phyloP scores from a whole-genome alignment of 768 basidiomycete species.

The Termitomyces sp. region DNA sequence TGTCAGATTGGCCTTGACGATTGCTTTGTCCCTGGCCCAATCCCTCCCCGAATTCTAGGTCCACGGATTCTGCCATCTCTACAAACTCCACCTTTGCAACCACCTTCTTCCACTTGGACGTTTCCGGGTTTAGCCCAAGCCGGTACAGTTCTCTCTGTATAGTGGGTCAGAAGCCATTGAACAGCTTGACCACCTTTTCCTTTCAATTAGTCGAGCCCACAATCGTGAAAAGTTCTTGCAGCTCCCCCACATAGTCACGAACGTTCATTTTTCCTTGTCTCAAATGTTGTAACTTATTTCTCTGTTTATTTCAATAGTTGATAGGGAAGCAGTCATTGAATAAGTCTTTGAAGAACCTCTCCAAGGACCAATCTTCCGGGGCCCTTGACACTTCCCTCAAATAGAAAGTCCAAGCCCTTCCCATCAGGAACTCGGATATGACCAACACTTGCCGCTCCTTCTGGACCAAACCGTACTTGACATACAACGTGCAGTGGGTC shows the following conservation, averaged over 20 bases:
- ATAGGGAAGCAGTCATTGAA: background rate
- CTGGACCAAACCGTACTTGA: slow-evolving; percentile 3
- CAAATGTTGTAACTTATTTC: slow-evolving; percentile 12
- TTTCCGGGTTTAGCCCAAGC: slow-evolving; percentile 20
- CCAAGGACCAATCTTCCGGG: background rate
- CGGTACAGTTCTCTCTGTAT: slow-evolving; percentile 14
- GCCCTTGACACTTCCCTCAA: background rate
- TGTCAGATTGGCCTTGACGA: no score
- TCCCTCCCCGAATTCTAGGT: background rate
- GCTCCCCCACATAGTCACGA: slow-evolving; percentile 21
- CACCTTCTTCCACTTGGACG: slow-evolving; percentile 20
- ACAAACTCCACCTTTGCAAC: background rate
- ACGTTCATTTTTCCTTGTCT: slow-evolving; percentile 21
- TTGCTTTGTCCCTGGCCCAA: no score
- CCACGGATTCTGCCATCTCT: background rate
- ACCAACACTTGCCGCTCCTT: background rate
- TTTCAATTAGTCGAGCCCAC: slow-evolving; percentile 19
- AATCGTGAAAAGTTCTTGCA: slow-evolving; percentile 22
- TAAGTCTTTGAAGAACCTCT: background rate
- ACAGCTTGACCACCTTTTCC: slow-evolving; percentile 10
- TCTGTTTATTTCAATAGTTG: slow-evolving; percentile 21
- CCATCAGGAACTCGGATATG: background rate
- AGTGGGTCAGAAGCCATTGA: slow-evolving; percentile 20
- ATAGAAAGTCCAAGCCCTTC: background rate
- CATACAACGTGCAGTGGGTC: slow-evolving; percentile 9